Conservation (phyloP, 257 asterid genomes). For the Paulownia fortunei region DNA sequence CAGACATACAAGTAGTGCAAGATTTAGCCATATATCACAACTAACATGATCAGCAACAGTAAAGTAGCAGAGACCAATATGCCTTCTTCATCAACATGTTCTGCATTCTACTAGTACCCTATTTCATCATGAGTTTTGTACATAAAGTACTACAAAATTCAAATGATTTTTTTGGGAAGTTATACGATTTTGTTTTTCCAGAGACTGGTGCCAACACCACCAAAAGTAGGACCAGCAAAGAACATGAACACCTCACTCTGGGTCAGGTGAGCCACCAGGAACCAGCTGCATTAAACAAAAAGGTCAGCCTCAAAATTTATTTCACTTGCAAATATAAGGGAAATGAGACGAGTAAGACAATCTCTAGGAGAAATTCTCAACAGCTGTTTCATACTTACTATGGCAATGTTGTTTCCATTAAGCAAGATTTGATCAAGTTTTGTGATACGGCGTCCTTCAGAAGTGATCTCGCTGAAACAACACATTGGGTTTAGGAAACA, state of each 20-base stretch:
- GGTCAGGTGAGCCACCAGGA: slow-evolving; percentile 47
- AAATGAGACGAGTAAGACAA: not conserved
- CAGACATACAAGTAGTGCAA: not conserved
- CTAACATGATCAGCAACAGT: not conserved
- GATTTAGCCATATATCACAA: not conserved
- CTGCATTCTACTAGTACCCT: not conserved
- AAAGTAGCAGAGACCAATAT: slow-evolving; percentile 1
- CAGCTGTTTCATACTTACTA: slow-evolving; percentile 53
- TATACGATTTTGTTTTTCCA: not conserved
- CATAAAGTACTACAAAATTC: slow-evolving; percentile 18
- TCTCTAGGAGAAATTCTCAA: not conserved
- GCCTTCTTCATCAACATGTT: slow-evolving; percentile 2
- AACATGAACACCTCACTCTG: slow-evolving; percentile 30
- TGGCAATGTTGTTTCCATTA: slow-evolving; percentile 96
- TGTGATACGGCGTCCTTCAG: slow-evolving; percentile 92
- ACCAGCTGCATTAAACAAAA: slow-evolving; percentile 37
- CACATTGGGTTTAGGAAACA: not conserved
- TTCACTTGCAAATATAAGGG: not conserved
- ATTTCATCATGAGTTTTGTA: slow-evolving; percentile 17
- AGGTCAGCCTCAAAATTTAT: not conserved
- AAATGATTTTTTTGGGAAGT: not conserved
- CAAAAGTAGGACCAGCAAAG: not conserved
- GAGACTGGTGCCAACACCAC: not conserved
- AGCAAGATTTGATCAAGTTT: slow-evolving; percentile 92
- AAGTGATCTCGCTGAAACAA: slow-evolving; percentile 79